phyloP scores from a whole-genome alignment of 2,329 filamentous ascomycete genomes.

The Claviceps arundinis region DNA sequence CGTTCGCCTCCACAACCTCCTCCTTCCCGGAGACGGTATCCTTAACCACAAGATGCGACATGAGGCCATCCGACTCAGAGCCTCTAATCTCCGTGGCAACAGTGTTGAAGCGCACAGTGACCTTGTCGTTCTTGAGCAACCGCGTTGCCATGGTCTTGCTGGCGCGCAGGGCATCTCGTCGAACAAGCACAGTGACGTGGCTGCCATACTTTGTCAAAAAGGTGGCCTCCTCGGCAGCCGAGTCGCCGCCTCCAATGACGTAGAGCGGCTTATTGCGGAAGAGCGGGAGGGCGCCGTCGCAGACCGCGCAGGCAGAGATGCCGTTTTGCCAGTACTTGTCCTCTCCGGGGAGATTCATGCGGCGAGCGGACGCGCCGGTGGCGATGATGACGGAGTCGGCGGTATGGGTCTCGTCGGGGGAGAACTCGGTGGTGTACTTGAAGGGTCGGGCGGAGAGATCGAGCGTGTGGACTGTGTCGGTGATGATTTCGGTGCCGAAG shows the following conservation, averaged over 20 bases:
- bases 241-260: constrained; percentile 94
- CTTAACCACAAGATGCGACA: constrained; percentile 78
- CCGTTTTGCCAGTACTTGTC: constrained; percentile 96
- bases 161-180: constrained; percentile 74
- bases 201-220: constrained; percentile 96
- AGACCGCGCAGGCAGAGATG: constrained; percentile 92
- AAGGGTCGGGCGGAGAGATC: constrained; percentile 78
- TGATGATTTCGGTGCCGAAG: constrained; percentile 87
- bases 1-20: constrained; percentile 79
- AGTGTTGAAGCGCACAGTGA: constrained; percentile 78
- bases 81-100: constrained; percentile 74
- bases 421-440: constrained; percentile 86
- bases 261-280: constrained; percentile 93
- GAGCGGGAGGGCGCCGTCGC: constrained; percentile 92
- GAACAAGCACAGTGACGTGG: constrained; percentile 87
- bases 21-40: constrained; percentile 62
- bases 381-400: constrained; percentile 89
- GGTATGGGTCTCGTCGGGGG: constrained; percentile 69
- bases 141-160: constrained; percentile 86
- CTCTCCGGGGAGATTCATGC: constrained; percentile 74
- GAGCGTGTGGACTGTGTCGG: constrained; percentile 80
- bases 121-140: constrained; percentile 71
- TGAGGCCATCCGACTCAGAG: constrained; percentile 62
- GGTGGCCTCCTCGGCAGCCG: constrained; percentile 90
- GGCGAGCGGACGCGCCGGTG: constrained; percentile 81